Base-by-base conservation (phyloP, 176 grass and related monocot genomes). In the Ensete ventricosum region DNA sequence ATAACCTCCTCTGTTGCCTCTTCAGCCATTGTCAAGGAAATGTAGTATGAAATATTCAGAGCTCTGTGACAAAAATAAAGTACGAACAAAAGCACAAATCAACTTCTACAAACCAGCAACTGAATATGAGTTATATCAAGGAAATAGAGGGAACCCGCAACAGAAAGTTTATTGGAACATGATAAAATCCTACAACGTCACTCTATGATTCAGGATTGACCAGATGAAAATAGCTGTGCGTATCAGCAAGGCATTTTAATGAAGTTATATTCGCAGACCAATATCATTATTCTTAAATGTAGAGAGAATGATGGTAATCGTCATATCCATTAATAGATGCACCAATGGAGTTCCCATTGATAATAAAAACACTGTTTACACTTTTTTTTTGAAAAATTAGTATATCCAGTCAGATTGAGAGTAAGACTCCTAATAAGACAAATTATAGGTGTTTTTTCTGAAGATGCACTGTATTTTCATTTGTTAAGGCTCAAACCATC, bases 1-100 rank as follows among this genome's bases (percentile, higher is more conserved):
- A 54, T 63, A 9, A 52, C 68, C 76, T 84, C 58, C 54, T 83
- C 86, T 53, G 73, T 66, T 25, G 76, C 54, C 69, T 82, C 63
- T 24, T 82, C 77, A 29, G 73, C 71, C 89, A 91, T 91, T 87
- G 76, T 16, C 1, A 48, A 16, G 13, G 34, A 14, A 13, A 67
- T 14, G 8, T 13, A 8, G 64, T 67, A 12, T 70, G 0, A 50
- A 70, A 70, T 19, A 50, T 50, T 48, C 34, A 70, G 16, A 50
- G 0, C 13, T 50, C 67, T 70, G 48, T 16, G 11, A 70, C 34
- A 70, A 70, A 19, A 11, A 70, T 22, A 51, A 70, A 21, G 67
- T 52, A 70, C 43, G 67, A 1, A 52, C 21, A 51, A 11, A 50
- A 52, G 11, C 34, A 70, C 48, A 50, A 51, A 21, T 8, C 12